Conservation (phyloP, 192 early-diverging fungal genomes). For the Rhizophagus prolifer region DNA sequence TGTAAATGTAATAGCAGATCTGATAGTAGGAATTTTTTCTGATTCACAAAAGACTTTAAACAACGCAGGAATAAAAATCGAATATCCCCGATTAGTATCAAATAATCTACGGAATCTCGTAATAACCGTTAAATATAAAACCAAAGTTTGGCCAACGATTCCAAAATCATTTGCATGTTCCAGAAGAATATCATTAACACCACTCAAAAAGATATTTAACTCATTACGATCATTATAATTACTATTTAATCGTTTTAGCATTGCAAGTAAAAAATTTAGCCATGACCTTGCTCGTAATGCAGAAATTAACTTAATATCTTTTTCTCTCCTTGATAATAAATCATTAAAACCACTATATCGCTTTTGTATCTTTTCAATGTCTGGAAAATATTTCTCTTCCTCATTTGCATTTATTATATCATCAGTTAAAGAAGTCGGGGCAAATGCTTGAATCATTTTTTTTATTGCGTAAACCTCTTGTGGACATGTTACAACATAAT, state of each 20-base stretch:
- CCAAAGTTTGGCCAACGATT: conserved; percentile 49
- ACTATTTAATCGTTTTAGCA: conserved; percentile 50
- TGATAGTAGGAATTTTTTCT: conserved; percentile 33
- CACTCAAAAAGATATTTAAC: conserved; percentile 46
- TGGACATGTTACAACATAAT: conserved; percentile 50
- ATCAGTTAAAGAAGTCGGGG: conserved; percentile 31
- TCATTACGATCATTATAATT: conserved; percentile 52
- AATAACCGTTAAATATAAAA: conserved; percentile 48
- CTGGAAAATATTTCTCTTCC: conserved; percentile 42
- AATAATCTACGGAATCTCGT: conserved; percentile 54
- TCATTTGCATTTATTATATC: not conserved
- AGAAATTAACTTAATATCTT: conserved; percentile 36
- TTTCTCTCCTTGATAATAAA: conserved; percentile 6
- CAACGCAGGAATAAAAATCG: conserved; percentile 48
- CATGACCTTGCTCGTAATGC: conserved; percentile 52
- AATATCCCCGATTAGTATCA: conserved; percentile 52
- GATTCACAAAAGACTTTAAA: conserved; percentile 59
- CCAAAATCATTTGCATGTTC: conserved; percentile 50
- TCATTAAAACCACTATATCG: not conserved
- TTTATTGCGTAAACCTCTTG: conserved; percentile 51
- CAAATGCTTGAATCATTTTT: conserved; percentile 47
- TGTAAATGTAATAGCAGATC: conserved; percentile 46
- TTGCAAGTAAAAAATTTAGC: conserved; percentile 51
- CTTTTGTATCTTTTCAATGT: conserved; percentile 25
- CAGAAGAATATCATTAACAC: conserved; percentile 51